Conservation (phyloP, 2,329 filamentous ascomycete species). For the Alternaria incomplexa region DNA sequence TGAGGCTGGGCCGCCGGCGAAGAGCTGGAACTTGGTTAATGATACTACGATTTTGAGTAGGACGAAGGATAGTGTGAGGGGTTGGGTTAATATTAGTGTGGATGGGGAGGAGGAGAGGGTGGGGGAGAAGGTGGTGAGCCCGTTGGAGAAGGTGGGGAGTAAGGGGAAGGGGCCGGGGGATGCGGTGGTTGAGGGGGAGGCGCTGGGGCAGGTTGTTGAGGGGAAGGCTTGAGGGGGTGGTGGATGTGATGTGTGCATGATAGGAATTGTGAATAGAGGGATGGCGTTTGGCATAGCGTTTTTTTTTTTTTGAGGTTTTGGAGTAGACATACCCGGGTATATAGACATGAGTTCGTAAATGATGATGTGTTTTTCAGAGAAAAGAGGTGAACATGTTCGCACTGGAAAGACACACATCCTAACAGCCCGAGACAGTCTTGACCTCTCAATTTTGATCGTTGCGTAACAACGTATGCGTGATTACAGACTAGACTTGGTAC, state of each 20-base stretch:
- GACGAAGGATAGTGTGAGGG: conserved; percentile 35
- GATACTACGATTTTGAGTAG: conserved; percentile 44
- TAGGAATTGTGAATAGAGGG: not conserved
- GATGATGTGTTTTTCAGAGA: not conserved
- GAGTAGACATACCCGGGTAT: not conserved
- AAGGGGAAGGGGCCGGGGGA: conserved; percentile 28
- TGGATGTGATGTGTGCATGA: not conserved
- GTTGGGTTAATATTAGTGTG: conserved; percentile 42
- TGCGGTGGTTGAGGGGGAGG: conserved; percentile 44
- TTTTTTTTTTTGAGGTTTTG: not conserved
- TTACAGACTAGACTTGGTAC: not conserved
- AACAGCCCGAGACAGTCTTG: too few species aligned
- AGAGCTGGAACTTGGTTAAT: conserved; percentile 16
- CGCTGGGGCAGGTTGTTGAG: conserved; percentile 41
- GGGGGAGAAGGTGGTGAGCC: conserved; percentile 9
- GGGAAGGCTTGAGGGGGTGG: conserved; percentile 8
- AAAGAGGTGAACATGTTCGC: too few species aligned
- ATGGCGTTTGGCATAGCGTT: not conserved
- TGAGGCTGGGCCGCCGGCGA: conserved; percentile 15
- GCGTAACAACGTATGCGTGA: too few species aligned
- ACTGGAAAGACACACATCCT: too few species aligned
- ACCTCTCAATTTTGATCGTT: too few species aligned
- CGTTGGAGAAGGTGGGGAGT: conserved; percentile 8
- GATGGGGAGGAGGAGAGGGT: conserved; percentile 3
- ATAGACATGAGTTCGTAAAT: not conserved